These are phyloP conservation scores for Arbutus unedo DNA, from an alignment of 148 eudicot species.

Conservation along the genomic window DNA sequence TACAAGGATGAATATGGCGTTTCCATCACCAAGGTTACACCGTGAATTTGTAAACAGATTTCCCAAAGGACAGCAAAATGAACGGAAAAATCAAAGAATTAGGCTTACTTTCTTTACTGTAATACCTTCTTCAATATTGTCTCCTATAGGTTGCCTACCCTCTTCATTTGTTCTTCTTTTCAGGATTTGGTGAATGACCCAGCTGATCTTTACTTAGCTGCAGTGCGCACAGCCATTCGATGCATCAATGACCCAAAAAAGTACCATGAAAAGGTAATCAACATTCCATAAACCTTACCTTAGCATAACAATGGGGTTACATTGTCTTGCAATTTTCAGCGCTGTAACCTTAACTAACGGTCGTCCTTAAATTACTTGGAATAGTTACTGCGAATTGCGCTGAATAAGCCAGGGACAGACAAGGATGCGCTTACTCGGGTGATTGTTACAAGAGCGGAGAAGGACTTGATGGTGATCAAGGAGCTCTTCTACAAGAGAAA, in stretches of 20 bases:
- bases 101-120: neutral
- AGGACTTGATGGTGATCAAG: slow-evolving; percentile 24
- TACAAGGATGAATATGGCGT: slow-evolving; percentile 63
- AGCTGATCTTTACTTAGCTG: slow-evolving; percentile 37
- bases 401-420: slow-evolving; percentile 52
- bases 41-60: neutral
- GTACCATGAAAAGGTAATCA: slow-evolving; percentile 63
- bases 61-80: neutral
- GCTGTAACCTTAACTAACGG: neutral
- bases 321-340: neutral
- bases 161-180: neutral
- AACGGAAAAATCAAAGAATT: neutral
- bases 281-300: neutral
- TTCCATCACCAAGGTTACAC: slow-evolving; percentile 67
- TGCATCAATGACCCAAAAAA: slow-evolving; percentile 62
- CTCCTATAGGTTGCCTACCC: too few relatives aligned
- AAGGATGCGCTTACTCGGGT: slow-evolving; percentile 62
- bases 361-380: neutral
- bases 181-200: slow-evolving; percentile 43
- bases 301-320: neutral
- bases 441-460: slow-evolving; percentile 23
- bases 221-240: slow-evolving; percentile 48
- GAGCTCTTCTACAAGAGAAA: slow-evolving; percentile 44
- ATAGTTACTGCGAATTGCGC: slow-evolving; percentile 57
- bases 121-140: neutral